phyloP scores from a whole-genome alignment of 345 rosid species.

The Clausena lansium region DNA sequence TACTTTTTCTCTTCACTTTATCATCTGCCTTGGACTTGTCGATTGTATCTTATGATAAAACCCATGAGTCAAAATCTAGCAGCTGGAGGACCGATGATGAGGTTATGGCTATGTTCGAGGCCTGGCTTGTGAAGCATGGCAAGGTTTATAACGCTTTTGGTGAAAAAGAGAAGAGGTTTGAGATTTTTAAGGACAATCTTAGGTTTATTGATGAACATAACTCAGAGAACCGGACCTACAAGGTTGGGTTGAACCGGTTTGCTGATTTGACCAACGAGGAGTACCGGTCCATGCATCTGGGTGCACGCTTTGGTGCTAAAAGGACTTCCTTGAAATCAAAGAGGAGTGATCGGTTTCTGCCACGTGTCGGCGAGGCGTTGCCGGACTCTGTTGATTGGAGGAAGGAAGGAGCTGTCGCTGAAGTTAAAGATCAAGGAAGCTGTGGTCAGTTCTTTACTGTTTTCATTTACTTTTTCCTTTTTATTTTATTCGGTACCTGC shows the following conservation, averaged over 20 bases:
- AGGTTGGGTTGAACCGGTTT: slow-evolving; percentile 77
- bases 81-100: slow-evolving; percentile 64
- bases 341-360: slow-evolving; percentile 48
- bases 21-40: slow-evolving; percentile 79
- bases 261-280: slow-evolving; percentile 93
- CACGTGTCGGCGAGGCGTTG: slow-evolving; percentile 58
- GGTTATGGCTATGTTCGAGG: slow-evolving; percentile 61
- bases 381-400: slow-evolving; percentile 86
- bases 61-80: slow-evolving; percentile 36
- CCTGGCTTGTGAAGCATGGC: slow-evolving; percentile 71
- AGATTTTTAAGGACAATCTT: slow-evolving; percentile 82
- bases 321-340: slow-evolving; percentile 36
- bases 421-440: slow-evolving; percentile 79
- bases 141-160: slow-evolving; percentile 59
- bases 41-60: slow-evolving; percentile 62
- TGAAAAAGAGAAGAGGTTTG: slow-evolving; percentile 70
- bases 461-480: not conserved
- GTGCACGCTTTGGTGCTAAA: slow-evolving; percentile 36
- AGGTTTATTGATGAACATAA: slow-evolving; percentile 80
- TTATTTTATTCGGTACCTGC: not conserved
- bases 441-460: slow-evolving; percentile 51
- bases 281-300: slow-evolving; percentile 70
- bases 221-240: slow-evolving; percentile 51
- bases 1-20: slow-evolving; percentile 40
- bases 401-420: slow-evolving; percentile 69